These are phyloP conservation scores for Hawksworthiomyces lignivorus DNA, from an alignment of 2,329 filamentous ascomycete species.

Conservation along the genomic window DNA sequence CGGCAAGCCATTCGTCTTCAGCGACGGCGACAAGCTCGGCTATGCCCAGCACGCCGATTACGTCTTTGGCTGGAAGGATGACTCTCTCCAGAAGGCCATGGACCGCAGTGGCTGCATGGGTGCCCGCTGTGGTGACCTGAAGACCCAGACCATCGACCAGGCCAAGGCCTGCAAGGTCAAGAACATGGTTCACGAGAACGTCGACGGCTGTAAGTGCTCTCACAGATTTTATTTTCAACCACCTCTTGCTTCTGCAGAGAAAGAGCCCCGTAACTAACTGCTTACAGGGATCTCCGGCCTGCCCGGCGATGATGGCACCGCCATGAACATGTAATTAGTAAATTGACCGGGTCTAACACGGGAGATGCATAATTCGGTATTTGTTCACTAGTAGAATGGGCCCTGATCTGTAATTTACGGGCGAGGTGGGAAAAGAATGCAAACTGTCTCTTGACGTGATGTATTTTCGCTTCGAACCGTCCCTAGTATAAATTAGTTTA, in stretches of 20 bases:
- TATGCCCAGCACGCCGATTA: conserved; percentile 36
- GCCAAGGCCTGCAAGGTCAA: conserved; percentile 24
- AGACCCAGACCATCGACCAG: conserved; percentile 25
- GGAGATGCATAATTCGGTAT: too few relatives aligned
- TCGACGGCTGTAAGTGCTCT: conserved; percentile 27
- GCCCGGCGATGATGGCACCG: not conserved
- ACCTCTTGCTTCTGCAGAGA: too few relatives aligned
- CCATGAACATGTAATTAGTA: conserved; percentile 1
- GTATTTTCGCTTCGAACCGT: too few relatives aligned
- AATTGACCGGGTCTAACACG: too few relatives aligned
- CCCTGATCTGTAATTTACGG: too few relatives aligned
- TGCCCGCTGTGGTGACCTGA: conserved; percentile 26
- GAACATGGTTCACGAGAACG: conserved; percentile 24
- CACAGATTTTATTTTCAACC: too few relatives aligned
- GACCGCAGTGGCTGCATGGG: conserved; percentile 35
- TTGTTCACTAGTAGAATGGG: too few relatives aligned
- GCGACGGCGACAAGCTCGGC: conserved; percentile 31
- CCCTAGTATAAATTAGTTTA: too few relatives aligned
- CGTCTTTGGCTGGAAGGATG: conserved; percentile 31
- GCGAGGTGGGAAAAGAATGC: too few relatives aligned
- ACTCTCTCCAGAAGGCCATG: conserved; percentile 30
- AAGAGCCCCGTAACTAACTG: not conserved
- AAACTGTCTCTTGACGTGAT: too few relatives aligned
- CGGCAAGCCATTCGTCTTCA: conserved; percentile 30
- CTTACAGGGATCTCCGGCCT: not conserved